Evolutionary conservation across 371 early-diverging fungal species (phyloP).

Genomic region (Paraphysoderma sedebokerense): DNA sequence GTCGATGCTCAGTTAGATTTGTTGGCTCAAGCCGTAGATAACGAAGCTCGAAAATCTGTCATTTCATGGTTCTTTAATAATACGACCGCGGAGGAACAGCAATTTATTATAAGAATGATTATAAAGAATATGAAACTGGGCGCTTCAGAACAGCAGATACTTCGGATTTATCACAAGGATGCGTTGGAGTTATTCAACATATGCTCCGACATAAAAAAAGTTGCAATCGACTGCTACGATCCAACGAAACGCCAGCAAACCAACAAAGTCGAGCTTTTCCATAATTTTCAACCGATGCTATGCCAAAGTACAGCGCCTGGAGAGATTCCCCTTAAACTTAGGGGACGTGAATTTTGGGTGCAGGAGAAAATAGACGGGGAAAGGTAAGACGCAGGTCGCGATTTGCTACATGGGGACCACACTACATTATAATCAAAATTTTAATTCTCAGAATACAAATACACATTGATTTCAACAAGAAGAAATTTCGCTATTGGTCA

Average conservation of each 20-base stretch:
- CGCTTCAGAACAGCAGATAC: not conserved
- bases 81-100: not conserved
- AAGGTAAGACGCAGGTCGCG: no score
- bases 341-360: no score
- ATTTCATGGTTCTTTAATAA: not conserved
- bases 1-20: not conserved
- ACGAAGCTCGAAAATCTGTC: not conserved
- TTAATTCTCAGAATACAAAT: no score
- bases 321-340: no score
- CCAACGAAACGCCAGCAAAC: no score
- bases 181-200: not conserved
- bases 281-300: no score
- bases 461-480: not conserved
- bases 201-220: not conserved
- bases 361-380: constrained; percentile 1
- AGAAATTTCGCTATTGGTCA: not conserved
- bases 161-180: not conserved
- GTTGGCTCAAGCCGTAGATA: not conserved
- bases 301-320: no score
- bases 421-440: no score
- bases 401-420: no score
- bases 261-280: no score
- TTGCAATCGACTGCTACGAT: not conserved
- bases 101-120: not conserved
- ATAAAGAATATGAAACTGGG: not conserved